phyloP scores from a whole-genome alignment of 2,329 filamentous ascomycete genomes.

The Paraconiothyrium brasiliense region DNA sequence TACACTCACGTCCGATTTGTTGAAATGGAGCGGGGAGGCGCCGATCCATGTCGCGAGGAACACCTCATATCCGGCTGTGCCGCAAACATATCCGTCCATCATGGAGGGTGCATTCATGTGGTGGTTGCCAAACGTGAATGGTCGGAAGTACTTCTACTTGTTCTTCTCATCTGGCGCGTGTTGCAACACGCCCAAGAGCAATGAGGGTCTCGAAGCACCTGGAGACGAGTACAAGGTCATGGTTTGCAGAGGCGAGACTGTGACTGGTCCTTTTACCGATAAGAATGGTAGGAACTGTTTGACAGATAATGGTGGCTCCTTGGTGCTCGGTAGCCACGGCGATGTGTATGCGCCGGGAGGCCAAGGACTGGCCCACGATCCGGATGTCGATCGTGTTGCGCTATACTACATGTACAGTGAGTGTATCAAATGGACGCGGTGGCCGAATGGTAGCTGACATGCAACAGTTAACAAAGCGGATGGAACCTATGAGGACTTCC shows the following conservation, averaged over 20 bases:
- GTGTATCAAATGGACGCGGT: neutral
- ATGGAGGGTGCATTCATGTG: conserved; percentile 64
- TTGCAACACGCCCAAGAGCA: conserved; percentile 57
- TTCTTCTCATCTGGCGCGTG: conserved; percentile 68
- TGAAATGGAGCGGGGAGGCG: conserved; percentile 17
- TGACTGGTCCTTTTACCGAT: conserved; percentile 60
- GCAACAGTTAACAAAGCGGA: neutral
- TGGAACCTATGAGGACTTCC: neutral
- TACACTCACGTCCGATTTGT: conserved; percentile 44
- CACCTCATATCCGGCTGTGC: conserved; percentile 12
- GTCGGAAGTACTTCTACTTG: conserved; percentile 65
- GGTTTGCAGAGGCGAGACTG: conserved; percentile 63
- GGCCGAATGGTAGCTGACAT: neutral
- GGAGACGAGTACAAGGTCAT: conserved; percentile 70
- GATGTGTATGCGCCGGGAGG: conserved; percentile 33
- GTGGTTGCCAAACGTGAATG: conserved; percentile 44
- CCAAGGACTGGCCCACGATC: conserved; percentile 26
- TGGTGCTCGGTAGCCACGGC: conserved; percentile 65
- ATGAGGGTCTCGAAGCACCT: conserved; percentile 56
- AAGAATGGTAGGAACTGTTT: conserved; percentile 46
- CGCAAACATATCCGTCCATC: neutral
- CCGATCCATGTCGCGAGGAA: conserved; percentile 19
- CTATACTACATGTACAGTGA: conserved; percentile 35
- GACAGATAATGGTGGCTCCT: conserved; percentile 63
- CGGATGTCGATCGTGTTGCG: conserved; percentile 15